These are phyloP conservation scores for Pythium scleroteichum DNA, from an alignment of 352 stramenopile genomes.

Conservation along the genomic window DNA sequence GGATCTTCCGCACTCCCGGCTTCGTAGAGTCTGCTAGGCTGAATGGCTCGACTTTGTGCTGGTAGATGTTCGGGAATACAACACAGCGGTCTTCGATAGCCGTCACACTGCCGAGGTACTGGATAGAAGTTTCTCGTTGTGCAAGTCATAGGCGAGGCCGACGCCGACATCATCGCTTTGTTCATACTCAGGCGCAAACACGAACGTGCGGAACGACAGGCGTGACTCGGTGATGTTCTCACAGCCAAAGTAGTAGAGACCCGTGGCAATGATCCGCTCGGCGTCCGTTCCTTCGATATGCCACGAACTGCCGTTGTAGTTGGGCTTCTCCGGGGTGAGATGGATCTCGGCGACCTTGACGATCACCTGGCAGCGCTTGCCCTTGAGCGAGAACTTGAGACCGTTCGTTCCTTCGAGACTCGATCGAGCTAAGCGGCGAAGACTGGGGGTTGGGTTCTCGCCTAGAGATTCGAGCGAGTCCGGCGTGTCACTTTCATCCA, in stretches of 20 bases:
- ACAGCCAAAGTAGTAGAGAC: slow-evolving; percentile 30
- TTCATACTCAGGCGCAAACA: neutral
- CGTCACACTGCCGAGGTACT: slow-evolving; percentile 24
- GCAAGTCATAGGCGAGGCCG: slow-evolving; percentile 14
- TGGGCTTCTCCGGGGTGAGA: slow-evolving; percentile 30
- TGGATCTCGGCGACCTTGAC: slow-evolving; percentile 32
- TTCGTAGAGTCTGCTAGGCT: slow-evolving; percentile 26
- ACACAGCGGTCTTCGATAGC: slow-evolving; percentile 26
- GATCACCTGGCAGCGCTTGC: slow-evolving; percentile 28
- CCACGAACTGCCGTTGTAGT: slow-evolving; percentile 28
- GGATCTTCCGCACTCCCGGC: slow-evolving; percentile 29
- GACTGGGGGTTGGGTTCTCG: neutral
- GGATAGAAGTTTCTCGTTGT: slow-evolving; percentile 8
- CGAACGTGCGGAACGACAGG: slow-evolving; percentile 22
- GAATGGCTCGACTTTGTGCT: slow-evolving; percentile 35
- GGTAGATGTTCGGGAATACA: slow-evolving; percentile 36
- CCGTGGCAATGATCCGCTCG: slow-evolving; percentile 33
- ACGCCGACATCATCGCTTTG: slow-evolving; percentile 11
- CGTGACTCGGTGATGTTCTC: slow-evolving; percentile 32
- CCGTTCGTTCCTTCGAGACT: slow-evolving; percentile 8
- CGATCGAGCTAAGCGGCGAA: neutral
- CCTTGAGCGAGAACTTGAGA: slow-evolving; percentile 11
- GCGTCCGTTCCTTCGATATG: slow-evolving; percentile 29
- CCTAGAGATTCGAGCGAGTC: neutral
- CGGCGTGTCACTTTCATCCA: neutral